Conservation (phyloP, 306 rosid species). For the Hippophae tibetana region DNA sequence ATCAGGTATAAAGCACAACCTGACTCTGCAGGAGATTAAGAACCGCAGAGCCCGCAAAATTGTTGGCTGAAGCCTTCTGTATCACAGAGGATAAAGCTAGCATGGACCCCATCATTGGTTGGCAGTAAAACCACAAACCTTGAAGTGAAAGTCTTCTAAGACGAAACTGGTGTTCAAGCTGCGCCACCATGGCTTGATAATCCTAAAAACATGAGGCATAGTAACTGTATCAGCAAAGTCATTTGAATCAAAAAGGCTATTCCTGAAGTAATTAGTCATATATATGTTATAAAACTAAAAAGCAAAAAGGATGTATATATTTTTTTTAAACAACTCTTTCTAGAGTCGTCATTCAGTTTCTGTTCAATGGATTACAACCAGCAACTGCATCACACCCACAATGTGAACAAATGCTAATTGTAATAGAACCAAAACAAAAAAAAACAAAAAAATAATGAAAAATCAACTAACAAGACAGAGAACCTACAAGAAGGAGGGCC, state of each 20-base stretch:
- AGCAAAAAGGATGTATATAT: not conserved
- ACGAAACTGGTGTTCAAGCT: conserved; percentile 91
- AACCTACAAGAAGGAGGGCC: conserved; percentile 82
- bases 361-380: not conserved
- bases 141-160: conserved; percentile 89
- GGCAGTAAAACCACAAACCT: conserved; percentile 98
- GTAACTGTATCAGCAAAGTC: conserved; percentile 9
- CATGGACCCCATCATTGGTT: conserved; percentile 96
- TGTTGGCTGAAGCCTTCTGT: conserved; percentile 67
- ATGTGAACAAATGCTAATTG: not conserved
- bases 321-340: not conserved
- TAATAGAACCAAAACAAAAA: conserved; percentile 13
- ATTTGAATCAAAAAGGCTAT: not conserved
- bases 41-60: conserved; percentile 81
- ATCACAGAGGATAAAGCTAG: conserved; percentile 71
- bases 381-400: conserved; percentile 1
- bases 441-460: conserved; percentile 17
- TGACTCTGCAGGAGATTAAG: conserved; percentile 92
- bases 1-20: conserved; percentile 32
- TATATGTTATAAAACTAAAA: not conserved
- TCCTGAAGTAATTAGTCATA: not conserved
- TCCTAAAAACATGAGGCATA: conserved; percentile 42
- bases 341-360: conserved; percentile 1
- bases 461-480: conserved; percentile 24
- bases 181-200: conserved; percentile 97